Evolutionary conservation across 768 basidiomycete genomes (phyloP).

Genomic region (Mycena floridula): DNA sequence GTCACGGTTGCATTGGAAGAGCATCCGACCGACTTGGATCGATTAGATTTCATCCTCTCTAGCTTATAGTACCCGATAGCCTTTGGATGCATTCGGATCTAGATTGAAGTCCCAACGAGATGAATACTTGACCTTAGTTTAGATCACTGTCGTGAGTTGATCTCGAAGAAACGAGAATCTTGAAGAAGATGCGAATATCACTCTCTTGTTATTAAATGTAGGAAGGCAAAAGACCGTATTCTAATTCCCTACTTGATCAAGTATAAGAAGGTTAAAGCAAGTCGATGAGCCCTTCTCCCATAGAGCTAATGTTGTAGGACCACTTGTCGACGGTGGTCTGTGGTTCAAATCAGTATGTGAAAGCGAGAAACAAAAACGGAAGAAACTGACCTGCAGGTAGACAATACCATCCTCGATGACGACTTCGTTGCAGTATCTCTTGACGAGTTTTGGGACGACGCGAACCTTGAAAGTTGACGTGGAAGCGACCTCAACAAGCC

Average conservation of each 20-base stretch:
- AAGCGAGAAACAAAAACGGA: neutral
- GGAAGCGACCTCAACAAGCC: slow-evolving; percentile 27
- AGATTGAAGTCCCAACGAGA: too few relatives aligned
- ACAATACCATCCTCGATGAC: slow-evolving; percentile 28
- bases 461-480: slow-evolving; percentile 32
- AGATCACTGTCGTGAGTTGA: too few relatives aligned
- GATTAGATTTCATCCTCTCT: too few relatives aligned
- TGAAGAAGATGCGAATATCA: too few relatives aligned
- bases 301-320: slow-evolving; percentile 17
- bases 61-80: too few relatives aligned
- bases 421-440: slow-evolving; percentile 21
- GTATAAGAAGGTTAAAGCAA: slow-evolving; percentile 15
- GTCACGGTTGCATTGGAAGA: too few relatives aligned
- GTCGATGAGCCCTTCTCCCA: slow-evolving; percentile 18
- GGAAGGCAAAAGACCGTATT: too few relatives aligned
- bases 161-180: too few relatives aligned
- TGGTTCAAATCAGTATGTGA: neutral
- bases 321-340: slow-evolving; percentile 19
- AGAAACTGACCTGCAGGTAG: slow-evolving; percentile 26
- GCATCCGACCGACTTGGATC: too few relatives aligned
- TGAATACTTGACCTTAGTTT: too few relatives aligned
- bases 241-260: too few relatives aligned
- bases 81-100: neutral
- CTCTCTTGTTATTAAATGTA: too few relatives aligned
- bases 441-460: slow-evolving; percentile 26